These are phyloP conservation scores for Cryphonectria parasitica DNA, from an alignment of 2,329 filamentous ascomycete species.

Conservation along the genomic window DNA sequence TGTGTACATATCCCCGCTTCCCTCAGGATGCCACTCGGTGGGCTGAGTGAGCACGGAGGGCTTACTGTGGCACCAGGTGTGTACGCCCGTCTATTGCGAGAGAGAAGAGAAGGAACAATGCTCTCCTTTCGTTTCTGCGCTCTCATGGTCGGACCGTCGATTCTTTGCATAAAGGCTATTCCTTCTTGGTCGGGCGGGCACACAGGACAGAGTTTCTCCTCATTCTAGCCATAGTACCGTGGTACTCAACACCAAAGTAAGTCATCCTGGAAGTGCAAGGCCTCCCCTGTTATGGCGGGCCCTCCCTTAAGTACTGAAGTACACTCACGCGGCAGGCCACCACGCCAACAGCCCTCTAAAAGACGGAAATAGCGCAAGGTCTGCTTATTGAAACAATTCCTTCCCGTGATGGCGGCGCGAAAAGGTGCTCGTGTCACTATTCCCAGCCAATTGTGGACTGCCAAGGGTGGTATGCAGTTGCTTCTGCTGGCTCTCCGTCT, in stretches of 20 bases:
- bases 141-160: neutral
- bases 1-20: neutral
- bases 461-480: slow-evolving; percentile 3
- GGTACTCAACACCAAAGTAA: neutral
- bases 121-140: neutral
- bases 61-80: neutral
- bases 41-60: slow-evolving; percentile 1
- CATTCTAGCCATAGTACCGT: neutral
- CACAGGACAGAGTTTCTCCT: neutral
- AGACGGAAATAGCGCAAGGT: slow-evolving; percentile 7
- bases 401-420: neutral
- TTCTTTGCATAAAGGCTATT: neutral
- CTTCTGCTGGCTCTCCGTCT: slow-evolving; percentile 1
- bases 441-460: slow-evolving; percentile 19
- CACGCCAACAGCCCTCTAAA: neutral
- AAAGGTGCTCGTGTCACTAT: neutral
- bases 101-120: neutral
- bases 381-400: slow-evolving; percentile 11
- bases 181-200: neutral
- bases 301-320: neutral
- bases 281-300: neutral
- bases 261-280: neutral
- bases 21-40: neutral
- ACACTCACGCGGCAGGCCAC: neutral
- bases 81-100: neutral